A percentile compares a stretch with the other conserved stretches of the same genome.
phyloP scores from a whole-genome alignment of 345 rosid species.

The Boechera retrofracta region DNA sequence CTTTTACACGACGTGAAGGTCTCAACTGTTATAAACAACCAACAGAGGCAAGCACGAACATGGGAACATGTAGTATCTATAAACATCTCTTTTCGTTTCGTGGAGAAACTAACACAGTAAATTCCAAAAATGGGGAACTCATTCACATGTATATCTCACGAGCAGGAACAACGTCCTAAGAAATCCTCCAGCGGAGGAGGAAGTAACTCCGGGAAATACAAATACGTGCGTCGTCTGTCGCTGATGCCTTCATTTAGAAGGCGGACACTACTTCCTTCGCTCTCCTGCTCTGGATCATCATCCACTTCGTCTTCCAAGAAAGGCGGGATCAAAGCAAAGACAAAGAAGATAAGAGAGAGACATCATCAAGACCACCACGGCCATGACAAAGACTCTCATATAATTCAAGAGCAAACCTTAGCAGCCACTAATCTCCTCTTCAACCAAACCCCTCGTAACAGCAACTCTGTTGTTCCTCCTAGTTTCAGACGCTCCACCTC shows the following conservation, averaged over 20 bases:
- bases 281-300: conserved; percentile 38
- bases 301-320: conserved; percentile 35
- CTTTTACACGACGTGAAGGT: conserved; percentile 36
- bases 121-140: conserved; percentile 32
- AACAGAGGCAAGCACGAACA: conserved; percentile 35
- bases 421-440: conserved; percentile 69
- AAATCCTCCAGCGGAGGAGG: conserved; percentile 26
- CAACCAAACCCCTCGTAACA: conserved; percentile 55
- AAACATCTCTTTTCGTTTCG: conserved; percentile 14
- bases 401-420: conserved; percentile 68
- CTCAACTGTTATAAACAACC: conserved; percentile 33
- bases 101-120: conserved; percentile 3
- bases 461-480: conserved; percentile 49
- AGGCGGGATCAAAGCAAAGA: conserved; percentile 25
- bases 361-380: conserved; percentile 36
- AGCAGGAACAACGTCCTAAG: conserved; percentile 37
- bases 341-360: conserved; percentile 41
- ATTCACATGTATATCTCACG: conserved; percentile 38
- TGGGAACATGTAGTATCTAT: conserved; percentile 20
- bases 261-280: conserved; percentile 32
- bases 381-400: conserved; percentile 48
- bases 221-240: conserved; percentile 36
- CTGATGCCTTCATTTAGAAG: conserved; percentile 38
- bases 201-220: conserved; percentile 24
- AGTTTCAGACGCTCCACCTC: conserved; percentile 75